These are phyloP conservation scores for Collybia mongolica DNA, from an alignment of 768 basidiomycete species.

Conservation along the genomic window DNA sequence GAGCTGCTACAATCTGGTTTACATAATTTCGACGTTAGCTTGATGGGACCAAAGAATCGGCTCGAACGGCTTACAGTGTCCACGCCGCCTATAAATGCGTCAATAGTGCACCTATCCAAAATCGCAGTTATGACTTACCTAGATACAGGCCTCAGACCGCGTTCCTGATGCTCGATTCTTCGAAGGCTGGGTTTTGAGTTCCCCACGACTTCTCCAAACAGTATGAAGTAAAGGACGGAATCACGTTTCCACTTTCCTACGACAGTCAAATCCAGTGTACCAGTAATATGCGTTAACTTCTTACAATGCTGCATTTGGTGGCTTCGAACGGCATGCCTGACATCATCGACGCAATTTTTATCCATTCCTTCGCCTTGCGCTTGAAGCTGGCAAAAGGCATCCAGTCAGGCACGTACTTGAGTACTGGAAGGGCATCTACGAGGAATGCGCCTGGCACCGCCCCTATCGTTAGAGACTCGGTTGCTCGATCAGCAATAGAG, in stretches of 20 bases:
- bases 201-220: conserved; percentile 12
- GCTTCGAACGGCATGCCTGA: conserved; percentile 18
- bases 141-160: conserved; percentile 17
- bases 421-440: conserved; percentile 10
- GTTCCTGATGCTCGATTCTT: conserved; percentile 12
- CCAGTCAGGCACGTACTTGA: conserved; percentile 14
- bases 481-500: conserved; percentile 11
- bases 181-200: conserved; percentile 1
- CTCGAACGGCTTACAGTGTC: conserved; percentile 24
- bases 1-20: conserved; percentile 17
- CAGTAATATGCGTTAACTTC: not conserved
- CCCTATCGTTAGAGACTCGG: conserved; percentile 9
- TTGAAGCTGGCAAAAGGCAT: conserved; percentile 15
- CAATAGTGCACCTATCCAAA: not conserved
- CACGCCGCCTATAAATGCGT: conserved; percentile 18
- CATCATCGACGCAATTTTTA: conserved; percentile 11
- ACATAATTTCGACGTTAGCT: no score
- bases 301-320: conserved; percentile 4
- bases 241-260: conserved; percentile 4
- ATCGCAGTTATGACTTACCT: conserved; percentile 5
- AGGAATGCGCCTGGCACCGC: conserved; percentile 16
- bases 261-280: not conserved
- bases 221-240: conserved; percentile 13
- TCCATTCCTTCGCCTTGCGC: conserved; percentile 12
- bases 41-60: not conserved